These are phyloP conservation scores for Chrysoporthe cubensis DNA, from an alignment of 2,329 filamentous ascomycete species.

Conservation along the genomic window DNA sequence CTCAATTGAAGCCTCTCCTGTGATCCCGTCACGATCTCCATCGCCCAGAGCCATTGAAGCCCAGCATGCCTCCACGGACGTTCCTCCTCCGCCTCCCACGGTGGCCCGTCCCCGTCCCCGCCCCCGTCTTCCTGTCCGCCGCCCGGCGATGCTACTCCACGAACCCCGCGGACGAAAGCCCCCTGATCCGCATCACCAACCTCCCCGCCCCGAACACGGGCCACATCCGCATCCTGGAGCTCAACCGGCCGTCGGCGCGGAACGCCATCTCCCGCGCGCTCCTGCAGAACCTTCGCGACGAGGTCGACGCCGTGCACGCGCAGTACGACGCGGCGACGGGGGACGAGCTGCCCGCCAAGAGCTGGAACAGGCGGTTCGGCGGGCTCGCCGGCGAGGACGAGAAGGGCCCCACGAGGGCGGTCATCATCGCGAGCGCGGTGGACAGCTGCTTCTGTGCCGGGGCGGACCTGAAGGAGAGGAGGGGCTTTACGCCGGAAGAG, in stretches of 20 bases:
- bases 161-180: constrained; percentile 45
- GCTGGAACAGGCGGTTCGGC: constrained; percentile 46
- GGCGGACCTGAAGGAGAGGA: constrained; percentile 89
- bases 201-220: constrained; percentile 79
- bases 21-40: background rate
- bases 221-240: constrained; percentile 83
- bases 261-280: constrained; percentile 89
- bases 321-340: constrained; percentile 60
- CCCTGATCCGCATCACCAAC: constrained; percentile 71
- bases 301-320: constrained; percentile 72
- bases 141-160: constrained; percentile 46
- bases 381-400: constrained; percentile 49
- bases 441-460: constrained; percentile 91
- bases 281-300: constrained; percentile 69
- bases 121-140: constrained; percentile 20
- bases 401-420: constrained; percentile 70
- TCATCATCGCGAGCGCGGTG: constrained; percentile 84
- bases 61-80: constrained; percentile 19
- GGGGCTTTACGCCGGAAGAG: constrained; percentile 77
- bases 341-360: constrained; percentile 50
- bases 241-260: constrained; percentile 82
- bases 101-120: background rate
- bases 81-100: constrained; percentile 18
- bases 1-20: background rate
- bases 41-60: background rate